phyloP scores from a whole-genome alignment of 2,329 filamentous ascomycete species.

The Xylariaceae sp. region DNA sequence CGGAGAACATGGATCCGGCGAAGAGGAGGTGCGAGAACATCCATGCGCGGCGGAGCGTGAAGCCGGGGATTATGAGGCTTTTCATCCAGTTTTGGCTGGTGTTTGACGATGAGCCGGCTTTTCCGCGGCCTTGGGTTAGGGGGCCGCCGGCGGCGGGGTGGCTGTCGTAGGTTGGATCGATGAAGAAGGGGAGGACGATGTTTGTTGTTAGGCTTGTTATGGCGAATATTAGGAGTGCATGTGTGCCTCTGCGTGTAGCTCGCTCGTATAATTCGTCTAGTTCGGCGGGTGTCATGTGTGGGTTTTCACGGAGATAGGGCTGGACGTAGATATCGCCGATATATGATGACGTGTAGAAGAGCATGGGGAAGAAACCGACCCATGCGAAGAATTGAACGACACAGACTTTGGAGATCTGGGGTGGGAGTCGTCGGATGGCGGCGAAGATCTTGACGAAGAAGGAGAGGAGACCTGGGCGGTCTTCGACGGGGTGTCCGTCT shows the following conservation, averaged over 20 bases:
- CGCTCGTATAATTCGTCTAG: slow-evolving; percentile 77
- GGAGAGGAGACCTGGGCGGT: slow-evolving; percentile 60
- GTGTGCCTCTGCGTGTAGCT: slow-evolving; percentile 80
- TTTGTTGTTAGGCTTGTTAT: slow-evolving; percentile 78
- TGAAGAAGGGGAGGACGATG: slow-evolving; percentile 77
- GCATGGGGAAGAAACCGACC: slow-evolving; percentile 92
- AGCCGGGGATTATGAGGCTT: slow-evolving; percentile 67
- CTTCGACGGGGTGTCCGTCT: slow-evolving; percentile 57
- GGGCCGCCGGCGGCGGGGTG: slow-evolving; percentile 35
- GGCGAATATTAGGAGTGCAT: slow-evolving; percentile 83
- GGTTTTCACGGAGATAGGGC: slow-evolving; percentile 70
- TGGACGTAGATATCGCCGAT: slow-evolving; percentile 90
- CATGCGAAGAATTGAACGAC: slow-evolving; percentile 79
- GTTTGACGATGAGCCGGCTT: slow-evolving; percentile 34
- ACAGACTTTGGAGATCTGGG: slow-evolving; percentile 78
- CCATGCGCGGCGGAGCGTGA: slow-evolving; percentile 88
- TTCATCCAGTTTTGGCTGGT: slow-evolving; percentile 42
- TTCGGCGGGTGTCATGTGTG: slow-evolving; percentile 68
- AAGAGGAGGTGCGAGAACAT: slow-evolving; percentile 81
- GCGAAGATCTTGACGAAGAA: slow-evolving; percentile 77
- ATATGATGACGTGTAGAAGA: slow-evolving; percentile 94
- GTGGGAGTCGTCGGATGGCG: slow-evolving; percentile 72
- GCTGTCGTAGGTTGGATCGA: slow-evolving; percentile 70
- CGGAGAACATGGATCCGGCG: slow-evolving; percentile 72
- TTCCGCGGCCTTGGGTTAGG: slow-evolving; percentile 17